Evolutionary conservation across 192 early-diverging fungal genomes (phyloP), one percentile per base, ranked within the genome.

Genomic region (Chytriomyces hyalinus): DNA sequence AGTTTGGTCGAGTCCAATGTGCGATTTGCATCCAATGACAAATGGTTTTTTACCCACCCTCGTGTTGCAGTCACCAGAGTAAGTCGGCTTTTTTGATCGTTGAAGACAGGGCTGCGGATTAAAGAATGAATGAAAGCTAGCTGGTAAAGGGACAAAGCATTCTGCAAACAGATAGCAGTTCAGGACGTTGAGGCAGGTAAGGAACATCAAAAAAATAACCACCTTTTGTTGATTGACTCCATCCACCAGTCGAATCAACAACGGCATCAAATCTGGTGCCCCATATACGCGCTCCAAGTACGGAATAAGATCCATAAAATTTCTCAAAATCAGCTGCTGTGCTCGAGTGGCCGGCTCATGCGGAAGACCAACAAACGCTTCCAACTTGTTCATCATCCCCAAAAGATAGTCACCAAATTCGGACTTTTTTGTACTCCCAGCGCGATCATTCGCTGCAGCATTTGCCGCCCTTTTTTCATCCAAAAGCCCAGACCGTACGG

Each of bases 321-420:
- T 49, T 60, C 80, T 79, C 26, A 86, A 70, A 24, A 86, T 79
- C 11, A 92, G 77, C 36, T 87, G 88, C 59, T 92, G 92, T 5
- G 88, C 84, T 24, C 83, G 90, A 60, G 89, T 88, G 61, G 59
- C 71, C 13, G 28, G 22, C 20, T 63, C 70, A 26, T 59, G 22
- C 6, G 70, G 49, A 7, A 61, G 22, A 20, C 49, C 63, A 20
- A 79, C n/a, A 61, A 79, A 70, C 26, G 17, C 48, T 11, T 43
- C 51, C 13, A 79, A 26, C 9, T 11, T n/a, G 6, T 63, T 50
- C 15, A 79, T 15, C 63, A 73, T 72, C 36, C 49, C 48, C 6
- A 47, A 15, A 22, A 79, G 44, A 20, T 17, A 8, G 22, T 49
- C 49, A 46, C 44, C 17, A 51, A 74, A 70, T 11, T 11, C 26